These are phyloP conservation scores for Pseudogymnoascus sp. DNA, from an alignment of 2,329 filamentous ascomycete genomes.

Conservation along the genomic window DNA sequence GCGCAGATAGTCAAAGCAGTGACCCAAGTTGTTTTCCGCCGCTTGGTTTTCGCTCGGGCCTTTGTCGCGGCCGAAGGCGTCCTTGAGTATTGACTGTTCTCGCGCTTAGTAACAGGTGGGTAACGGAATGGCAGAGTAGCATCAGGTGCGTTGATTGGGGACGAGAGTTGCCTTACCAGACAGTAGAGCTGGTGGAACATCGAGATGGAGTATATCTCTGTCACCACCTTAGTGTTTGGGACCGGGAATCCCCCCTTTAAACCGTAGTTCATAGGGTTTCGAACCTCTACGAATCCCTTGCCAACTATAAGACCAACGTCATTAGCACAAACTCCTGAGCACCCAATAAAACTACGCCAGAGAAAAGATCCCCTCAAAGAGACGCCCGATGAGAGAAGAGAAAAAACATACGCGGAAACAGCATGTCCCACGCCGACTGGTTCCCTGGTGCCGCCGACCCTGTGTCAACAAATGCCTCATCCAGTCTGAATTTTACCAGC, in stretches of 20 bases:
- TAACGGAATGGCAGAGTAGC: no score
- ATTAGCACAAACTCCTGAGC: neutral
- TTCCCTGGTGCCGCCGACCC: neutral
- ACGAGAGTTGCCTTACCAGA: neutral
- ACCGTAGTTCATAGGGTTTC: neutral
- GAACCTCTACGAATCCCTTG: neutral
- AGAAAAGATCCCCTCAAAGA: neutral
- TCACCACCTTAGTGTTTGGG: neutral
- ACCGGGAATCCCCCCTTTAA: neutral
- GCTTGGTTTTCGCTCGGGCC: neutral
- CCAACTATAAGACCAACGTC: neutral
- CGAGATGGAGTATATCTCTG: neutral
- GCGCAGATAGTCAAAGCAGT: constrained; percentile 17
- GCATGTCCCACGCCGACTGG: neutral
- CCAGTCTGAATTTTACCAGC: neutral
- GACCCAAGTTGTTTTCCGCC: constrained; percentile 10
- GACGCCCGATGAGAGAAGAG: neutral
- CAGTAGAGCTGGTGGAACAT: neutral
- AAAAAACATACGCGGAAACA: neutral
- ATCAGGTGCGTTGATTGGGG: no score
- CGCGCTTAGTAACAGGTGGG: neutral
- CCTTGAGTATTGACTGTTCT: neutral
- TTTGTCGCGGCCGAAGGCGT: neutral
- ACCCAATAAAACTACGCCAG: neutral
- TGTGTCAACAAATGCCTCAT: neutral